phyloP scores from a whole-genome alignment of 225 moss, liverwort and hornwort species.

The Antitrichia curtipendula region DNA sequence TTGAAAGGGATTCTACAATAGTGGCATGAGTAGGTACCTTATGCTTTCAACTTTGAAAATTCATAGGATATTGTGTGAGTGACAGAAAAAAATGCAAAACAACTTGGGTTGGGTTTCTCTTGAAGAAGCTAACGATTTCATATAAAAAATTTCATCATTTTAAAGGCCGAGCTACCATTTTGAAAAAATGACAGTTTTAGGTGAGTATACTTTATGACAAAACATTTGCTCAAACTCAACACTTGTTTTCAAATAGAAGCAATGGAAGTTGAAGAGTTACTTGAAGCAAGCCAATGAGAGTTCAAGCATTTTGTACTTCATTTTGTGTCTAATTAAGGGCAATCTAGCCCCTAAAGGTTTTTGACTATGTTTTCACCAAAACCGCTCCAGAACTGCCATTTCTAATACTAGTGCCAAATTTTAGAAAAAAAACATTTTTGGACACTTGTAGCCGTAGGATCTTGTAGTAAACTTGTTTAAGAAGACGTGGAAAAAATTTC shows the following conservation, averaged over 20 bases:
- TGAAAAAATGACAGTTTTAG: rapidly evolving
- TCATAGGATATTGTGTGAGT: too few species aligned
- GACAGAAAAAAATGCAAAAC: not conserved
- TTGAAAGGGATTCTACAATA: too few species aligned
- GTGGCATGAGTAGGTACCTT: rapidly evolving
- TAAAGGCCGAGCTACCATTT: too few species aligned
- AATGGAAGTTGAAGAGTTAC: not conserved
- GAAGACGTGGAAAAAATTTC: too few species aligned
- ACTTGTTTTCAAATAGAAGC: rapidly evolving
- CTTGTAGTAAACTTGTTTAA: too few species aligned
- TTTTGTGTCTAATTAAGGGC: rapidly evolving
- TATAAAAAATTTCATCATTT: not conserved
- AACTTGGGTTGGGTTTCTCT: not conserved
- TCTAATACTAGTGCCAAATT: too few species aligned
- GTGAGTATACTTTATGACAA: not conserved
- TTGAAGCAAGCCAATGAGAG: not conserved
- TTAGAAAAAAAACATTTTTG: too few species aligned
- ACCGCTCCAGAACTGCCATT: too few species aligned
- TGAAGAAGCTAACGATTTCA: rapidly evolving
- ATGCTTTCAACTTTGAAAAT: not conserved
- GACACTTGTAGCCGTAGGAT: too few species aligned
- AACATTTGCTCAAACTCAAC: not conserved
- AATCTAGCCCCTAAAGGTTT: too few species aligned
- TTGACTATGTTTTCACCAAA: too few species aligned
- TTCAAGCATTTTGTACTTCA: not conserved